phyloP scores from a whole-genome alignment of 768 basidiomycete genomes.

The Mycena polygramma region DNA sequence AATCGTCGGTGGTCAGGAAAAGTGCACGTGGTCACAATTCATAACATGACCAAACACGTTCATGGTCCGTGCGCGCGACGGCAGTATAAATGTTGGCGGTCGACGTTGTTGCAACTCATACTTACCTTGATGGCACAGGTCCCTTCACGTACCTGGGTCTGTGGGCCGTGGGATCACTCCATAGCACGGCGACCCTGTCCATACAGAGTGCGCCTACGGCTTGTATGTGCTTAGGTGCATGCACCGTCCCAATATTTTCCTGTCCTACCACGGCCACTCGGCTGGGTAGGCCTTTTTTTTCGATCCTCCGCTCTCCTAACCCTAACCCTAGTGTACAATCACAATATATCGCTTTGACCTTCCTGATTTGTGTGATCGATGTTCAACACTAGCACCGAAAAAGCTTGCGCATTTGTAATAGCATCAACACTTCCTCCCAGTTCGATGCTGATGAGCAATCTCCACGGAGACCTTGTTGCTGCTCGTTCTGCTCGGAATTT shows the following conservation, averaged over 20 bases:
- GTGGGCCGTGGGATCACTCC: slow-evolving; percentile 47
- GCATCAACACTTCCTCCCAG: too few species aligned
- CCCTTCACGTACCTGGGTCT: slow-evolving; percentile 33
- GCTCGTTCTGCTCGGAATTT: too few species aligned
- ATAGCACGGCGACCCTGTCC: slow-evolving; percentile 84
- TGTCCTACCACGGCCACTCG: slow-evolving; percentile 36
- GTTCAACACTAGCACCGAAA: too few species aligned
- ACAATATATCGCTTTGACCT: slow-evolving; percentile 18
- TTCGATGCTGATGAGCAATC: too few species aligned
- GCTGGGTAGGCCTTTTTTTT: slow-evolving; percentile 15
- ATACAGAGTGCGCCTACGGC: slow-evolving; percentile 65
- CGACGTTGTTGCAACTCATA: too few species aligned
- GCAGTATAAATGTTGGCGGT: too few species aligned
- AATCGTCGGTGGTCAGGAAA: background rate
- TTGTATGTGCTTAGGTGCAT: slow-evolving; percentile 82
- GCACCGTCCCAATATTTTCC: slow-evolving; percentile 37
- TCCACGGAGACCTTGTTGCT: too few species aligned
- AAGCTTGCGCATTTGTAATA: too few species aligned
- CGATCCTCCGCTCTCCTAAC: slow-evolving; percentile 12
- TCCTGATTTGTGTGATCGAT: background rate
- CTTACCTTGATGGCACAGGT: slow-evolving; percentile 31
- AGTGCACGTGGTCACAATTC: background rate
- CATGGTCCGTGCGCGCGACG: background rate
- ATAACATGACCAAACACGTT: background rate
- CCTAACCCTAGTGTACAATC: slow-evolving; percentile 16